Base-by-base conservation (phyloP, 306 rosid species). In the Fagus sylvatica region DNA sequence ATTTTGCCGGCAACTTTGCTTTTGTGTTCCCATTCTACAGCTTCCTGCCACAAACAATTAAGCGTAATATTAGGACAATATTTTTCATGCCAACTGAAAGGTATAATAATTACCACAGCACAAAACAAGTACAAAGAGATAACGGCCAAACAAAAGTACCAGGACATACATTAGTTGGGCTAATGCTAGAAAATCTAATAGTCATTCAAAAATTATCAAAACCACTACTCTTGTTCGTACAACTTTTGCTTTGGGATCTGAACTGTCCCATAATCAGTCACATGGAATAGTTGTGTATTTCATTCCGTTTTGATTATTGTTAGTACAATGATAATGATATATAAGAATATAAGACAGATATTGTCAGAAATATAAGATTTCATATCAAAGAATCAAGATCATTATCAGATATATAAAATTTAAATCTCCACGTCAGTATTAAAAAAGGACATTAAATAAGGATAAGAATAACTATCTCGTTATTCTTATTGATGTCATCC, bases 1-100 rank as follows among this genome's bases (percentile, higher is more conserved):
- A 95, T 95, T 87, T 90, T 95, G 81, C 97, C 98, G 46, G 90
- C 87, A 42, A 90, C 95, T 88, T 88, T 95, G 75, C 97, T 92
- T 73, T 88, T 92, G 89, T 89, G 86, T 81, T 95, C 89, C 97
- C 97, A 95, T 53, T 90, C 97, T 53, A 89, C 92, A 9, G 90
- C 92, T 84, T 93, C 97, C 93, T 90, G 53, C 76, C 74, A 53
- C 53, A 3, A 41, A 61, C 5, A 30, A 2, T 13, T 13, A 2
- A 2, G 7, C 68, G n/a, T 33, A 19, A 57, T 22, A 3, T 61
- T 34, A 13, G 42, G 41, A 13, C 15, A 13, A 33, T 1, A 28
- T 9, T 57, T 46, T 2, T 57, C 36, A 57, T 57, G 33, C 34
- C 6, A 28, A 56, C 33, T 4, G 33, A 60, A 60, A 60, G 67